Evolutionary conservation across 495 filamentous ascomycete species (phyloP), one percentile per base, ranked within the genome.

Genomic region (Staphylotrichum longicolle): DNA sequence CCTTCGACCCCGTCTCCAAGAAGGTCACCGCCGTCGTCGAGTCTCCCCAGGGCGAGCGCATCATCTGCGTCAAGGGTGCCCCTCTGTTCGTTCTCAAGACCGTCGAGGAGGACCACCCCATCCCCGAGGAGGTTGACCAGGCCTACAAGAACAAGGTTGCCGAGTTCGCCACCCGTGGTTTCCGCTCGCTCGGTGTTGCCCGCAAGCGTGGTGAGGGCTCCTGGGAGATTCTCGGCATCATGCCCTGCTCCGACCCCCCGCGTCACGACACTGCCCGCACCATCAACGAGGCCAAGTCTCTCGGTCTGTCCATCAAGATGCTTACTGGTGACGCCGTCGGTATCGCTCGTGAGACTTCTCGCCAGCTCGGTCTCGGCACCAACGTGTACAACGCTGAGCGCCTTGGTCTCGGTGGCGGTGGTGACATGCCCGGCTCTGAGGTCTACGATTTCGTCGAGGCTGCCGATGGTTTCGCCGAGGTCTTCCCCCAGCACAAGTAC

Each of bases 401-500:
- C 66, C 87, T 95, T 50, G 89, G 89, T 80, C 79, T 83, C 47
- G 87, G 88, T 75, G 91, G 91, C 63, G 90, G 89, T 67, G 91
- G 91, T 75, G 87, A 90, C 70, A 93, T 95, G 89, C 86, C 91
- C 69, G 91, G 91, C 69, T 95, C 91, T 68, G 88, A 94, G 75
- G 85, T 96, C 54, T 92, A 93, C 75, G 91, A 96, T 77, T 94
- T 95, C 79, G 92, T 95, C 63, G 91, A 96, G 81, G 89, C 85
- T 77, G 92, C 92, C 51, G 92, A 96, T 83, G 92, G 92, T 74
- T 96, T 96, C 75, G 89, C 89, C 68, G 93, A 96, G 76, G 93
- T 96, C 46, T 97, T 96, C 82, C 93, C 93, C 59, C 91, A 97
- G 77, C 93, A 97, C 81, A 97, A 97, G 82, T 96, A 93, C 77